Evolutionary conservation across 225 moss, liverwort and hornwort genomes (phyloP).

Genomic region (Antitrichia curtipendula): DNA sequence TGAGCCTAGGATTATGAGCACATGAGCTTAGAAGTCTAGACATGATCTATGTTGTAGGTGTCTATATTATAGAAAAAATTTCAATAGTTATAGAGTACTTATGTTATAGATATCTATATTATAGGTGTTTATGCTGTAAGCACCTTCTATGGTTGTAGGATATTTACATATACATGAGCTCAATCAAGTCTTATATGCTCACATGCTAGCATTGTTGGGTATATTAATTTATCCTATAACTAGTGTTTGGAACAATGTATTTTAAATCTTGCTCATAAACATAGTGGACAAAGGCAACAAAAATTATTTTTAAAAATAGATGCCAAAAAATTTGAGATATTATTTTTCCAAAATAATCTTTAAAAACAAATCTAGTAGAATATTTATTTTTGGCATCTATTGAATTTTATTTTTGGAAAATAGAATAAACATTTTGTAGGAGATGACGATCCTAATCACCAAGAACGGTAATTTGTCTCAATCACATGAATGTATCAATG

Average conservation of each 20-base stretch:
- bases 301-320: too few species aligned
- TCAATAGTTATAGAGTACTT: too few species aligned
- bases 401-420: not conserved
- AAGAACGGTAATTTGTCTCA: not conserved
- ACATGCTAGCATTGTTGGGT: not conserved
- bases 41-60: not conserved
- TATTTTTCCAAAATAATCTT: not conserved
- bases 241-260: not conserved
- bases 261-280: accelerated
- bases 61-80: not conserved
- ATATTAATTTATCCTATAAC: not conserved
- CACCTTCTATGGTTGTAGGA: not conserved
- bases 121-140: too few species aligned
- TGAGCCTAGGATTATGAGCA: too few species aligned
- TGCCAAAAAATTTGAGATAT: not conserved
- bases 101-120: not conserved
- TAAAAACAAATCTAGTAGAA: not conserved
- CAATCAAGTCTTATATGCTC: not conserved
- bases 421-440: not conserved
- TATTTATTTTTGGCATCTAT: not conserved
- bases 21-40: not conserved
- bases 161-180: not conserved
- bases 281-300: accelerated
- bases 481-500: not conserved
- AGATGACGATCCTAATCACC: not conserved